phyloP scores from a whole-genome alignment of 176 grass and related monocot genomes.

The Panicum miliaceum region DNA sequence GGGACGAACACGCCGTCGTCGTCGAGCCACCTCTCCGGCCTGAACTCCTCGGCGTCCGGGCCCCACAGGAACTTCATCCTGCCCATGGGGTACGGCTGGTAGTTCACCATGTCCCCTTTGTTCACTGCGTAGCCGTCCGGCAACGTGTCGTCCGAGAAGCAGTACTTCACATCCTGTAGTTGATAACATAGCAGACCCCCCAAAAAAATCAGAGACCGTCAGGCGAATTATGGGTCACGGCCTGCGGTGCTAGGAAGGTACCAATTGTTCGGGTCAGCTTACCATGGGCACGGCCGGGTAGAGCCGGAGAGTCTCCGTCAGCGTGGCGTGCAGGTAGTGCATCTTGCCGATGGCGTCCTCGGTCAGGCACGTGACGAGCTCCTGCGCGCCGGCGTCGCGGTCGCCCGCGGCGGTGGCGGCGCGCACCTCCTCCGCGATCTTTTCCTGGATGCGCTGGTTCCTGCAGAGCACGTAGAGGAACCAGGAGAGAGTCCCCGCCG shows the following conservation, averaged over 20 bases:
- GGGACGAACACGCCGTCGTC: constrained; percentile 56
- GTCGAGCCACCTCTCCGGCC: constrained; percentile 84
- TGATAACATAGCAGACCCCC: too few relatives aligned
- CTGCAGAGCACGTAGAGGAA: constrained; percentile 61
- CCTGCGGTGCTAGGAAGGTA: not conserved
- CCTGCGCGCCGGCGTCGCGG: constrained; percentile 27
- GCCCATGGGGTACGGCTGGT: constrained; percentile 83
- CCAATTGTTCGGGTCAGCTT: not conserved
- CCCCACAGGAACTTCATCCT: constrained; percentile 91
- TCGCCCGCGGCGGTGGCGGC: constrained; percentile 38
- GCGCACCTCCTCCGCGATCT: constrained; percentile 51
- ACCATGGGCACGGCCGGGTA: constrained; percentile 78
- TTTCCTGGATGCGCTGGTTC: constrained; percentile 55
- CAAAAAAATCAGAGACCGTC: too few relatives aligned
- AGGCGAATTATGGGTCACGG: not conserved
- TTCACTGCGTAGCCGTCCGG: constrained; percentile 63
- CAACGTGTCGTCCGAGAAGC: constrained; percentile 72
- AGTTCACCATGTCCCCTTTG: constrained; percentile 79
- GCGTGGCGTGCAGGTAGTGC: constrained; percentile 80
- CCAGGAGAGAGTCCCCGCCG: constrained; percentile 69
- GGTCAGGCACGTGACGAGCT: constrained; percentile 40
- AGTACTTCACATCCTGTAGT: constrained; percentile 67
- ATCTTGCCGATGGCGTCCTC: constrained; percentile 61
- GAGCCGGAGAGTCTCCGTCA: constrained; percentile 76
- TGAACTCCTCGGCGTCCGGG: constrained; percentile 69